These are phyloP conservation scores for Daldinia bambusicola DNA, from an alignment of 495 filamentous ascomycete genomes.

Conservation along the genomic window DNA sequence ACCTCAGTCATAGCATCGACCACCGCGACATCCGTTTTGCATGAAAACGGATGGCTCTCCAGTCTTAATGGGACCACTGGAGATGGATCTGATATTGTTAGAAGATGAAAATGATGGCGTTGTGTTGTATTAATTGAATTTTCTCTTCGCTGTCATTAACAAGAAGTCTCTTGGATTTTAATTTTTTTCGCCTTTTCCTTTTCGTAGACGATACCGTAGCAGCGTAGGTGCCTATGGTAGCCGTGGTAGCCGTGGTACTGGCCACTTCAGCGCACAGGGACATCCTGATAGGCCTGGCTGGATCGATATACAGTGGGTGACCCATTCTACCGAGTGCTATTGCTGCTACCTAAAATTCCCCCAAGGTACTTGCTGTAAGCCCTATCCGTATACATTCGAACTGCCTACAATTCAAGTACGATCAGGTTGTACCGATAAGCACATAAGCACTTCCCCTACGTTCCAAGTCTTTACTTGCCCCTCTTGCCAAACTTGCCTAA, in stretches of 20 bases:
- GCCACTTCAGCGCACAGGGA: slow-evolving; percentile 19
- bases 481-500: slow-evolving; percentile 5
- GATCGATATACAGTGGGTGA: slow-evolving; percentile 18
- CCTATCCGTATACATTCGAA: neutral
- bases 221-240: too few relatives aligned
- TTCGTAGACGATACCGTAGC: slow-evolving; percentile 20
- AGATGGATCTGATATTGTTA: slow-evolving; percentile 51
- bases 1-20: slow-evolving; percentile 68
- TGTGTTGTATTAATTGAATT: slow-evolving; percentile 59
- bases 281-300: slow-evolving; percentile 10
- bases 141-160: slow-evolving; percentile 25
- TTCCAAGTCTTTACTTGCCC: slow-evolving; percentile 13
- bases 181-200: slow-evolving; percentile 39
- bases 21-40: slow-evolving; percentile 68
- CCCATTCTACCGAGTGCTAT: slow-evolving; percentile 15
- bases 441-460: too few relatives aligned
- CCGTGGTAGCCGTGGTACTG: slow-evolving; percentile 5
- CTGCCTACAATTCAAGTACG: neutral
- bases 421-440: neutral
- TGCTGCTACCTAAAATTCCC: slow-evolving; percentile 17
- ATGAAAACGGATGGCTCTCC: slow-evolving; percentile 60
- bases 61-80: slow-evolving; percentile 46
- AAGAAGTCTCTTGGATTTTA: slow-evolving; percentile 35
- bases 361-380: neutral
- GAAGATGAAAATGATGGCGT: slow-evolving; percentile 66